Percentiles rank a stretch among this genome's conserved stretches.
Evolutionary conservation across 1,139 yeast species (phyloP).

Genomic region (Lodderomyces metapsilosis): DNA sequence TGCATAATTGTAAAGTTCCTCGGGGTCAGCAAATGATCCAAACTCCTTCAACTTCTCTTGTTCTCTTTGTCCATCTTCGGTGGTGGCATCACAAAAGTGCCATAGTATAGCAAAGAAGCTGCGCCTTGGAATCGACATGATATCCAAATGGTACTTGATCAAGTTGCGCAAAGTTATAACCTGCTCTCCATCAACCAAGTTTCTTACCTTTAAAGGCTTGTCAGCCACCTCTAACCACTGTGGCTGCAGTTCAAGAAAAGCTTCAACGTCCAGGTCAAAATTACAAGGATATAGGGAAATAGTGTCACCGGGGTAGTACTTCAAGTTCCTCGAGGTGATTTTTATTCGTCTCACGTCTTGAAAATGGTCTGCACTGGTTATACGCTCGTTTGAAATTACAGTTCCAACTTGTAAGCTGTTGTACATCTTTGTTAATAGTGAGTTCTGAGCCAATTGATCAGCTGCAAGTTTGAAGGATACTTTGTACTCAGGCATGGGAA

Average conservation of each 20-base stretch:
- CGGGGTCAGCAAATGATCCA: slow-evolving; percentile 66
- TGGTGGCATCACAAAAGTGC: slow-evolving; percentile 63
- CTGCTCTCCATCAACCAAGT: slow-evolving; percentile 44
- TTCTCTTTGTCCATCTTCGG: slow-evolving; percentile 55
- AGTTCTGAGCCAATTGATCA: background rate
- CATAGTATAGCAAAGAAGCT: slow-evolving; percentile 70
- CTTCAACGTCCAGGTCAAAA: slow-evolving; percentile 59
- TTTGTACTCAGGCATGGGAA: slow-evolving; percentile 20
- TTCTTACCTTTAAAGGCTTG: slow-evolving; percentile 35
- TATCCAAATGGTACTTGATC: slow-evolving; percentile 77
- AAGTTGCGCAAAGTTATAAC: slow-evolving; percentile 65
- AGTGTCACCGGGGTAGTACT: slow-evolving; percentile 77
- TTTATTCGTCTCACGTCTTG: slow-evolving; percentile 81
- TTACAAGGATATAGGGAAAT: slow-evolving; percentile 76
- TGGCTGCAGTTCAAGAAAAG: slow-evolving; percentile 64
- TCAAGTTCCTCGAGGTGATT: slow-evolving; percentile 35
- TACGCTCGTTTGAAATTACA: slow-evolving; percentile 50
- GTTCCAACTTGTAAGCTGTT: slow-evolving; percentile 32
- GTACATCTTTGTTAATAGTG: slow-evolving; percentile 5
- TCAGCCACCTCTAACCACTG: slow-evolving; percentile 73
- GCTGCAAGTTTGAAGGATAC: slow-evolving; percentile 4
- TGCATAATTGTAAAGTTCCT: slow-evolving; percentile 85
- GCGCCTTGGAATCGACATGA: slow-evolving; percentile 78
- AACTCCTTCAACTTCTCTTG: slow-evolving; percentile 74
- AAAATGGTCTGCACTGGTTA: slow-evolving; percentile 73